Evolutionary conservation across 768 basidiomycete species (phyloP), one percentile per base, ranked within the genome.

Genomic region (Leccinum disarticulatum): DNA sequence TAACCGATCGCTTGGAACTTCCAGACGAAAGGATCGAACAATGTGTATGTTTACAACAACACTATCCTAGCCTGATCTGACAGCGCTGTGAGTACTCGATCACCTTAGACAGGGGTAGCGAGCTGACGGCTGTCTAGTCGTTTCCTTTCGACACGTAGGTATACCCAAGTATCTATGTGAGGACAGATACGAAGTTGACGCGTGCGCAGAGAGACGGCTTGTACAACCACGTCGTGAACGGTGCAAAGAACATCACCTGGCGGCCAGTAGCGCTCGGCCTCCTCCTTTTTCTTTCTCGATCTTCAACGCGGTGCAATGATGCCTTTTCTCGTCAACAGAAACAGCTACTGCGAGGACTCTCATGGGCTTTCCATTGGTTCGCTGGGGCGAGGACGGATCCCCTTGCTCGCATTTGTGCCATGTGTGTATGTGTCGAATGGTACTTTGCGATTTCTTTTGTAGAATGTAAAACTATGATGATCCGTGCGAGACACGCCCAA

Each of bases 1-100:
- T 56, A 83, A 84, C 83, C 84, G 6, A 73, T 86, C 17, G 85
- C 75, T 5, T 85, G 83, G 83, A 85, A 81, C 66, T 85, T 86
- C 64, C 76, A 79, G 1, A 81, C 83, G 0, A 81, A 79, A 36
- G 79, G 79, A 19, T 78, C 81, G 0, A 70, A 69, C 27, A 81
- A 84, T 58, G 28, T 86, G 8, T 82, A 83, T 55, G 77, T 75
- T 1, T 84, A 76, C 68, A 80, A 83, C 61, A 87, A 87, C 65
- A 76, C 70, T 54, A 86, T 87, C 19, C 56, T 81, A 8, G 84
- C 84, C 0, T 69, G 79, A 8, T 85, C 86, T 1, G 77, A 80
- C 60, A 80, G 72, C 19, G 61, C 31, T 8, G 57, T 63, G 35
- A 63, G 63, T 52, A 36, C 6, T 36, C 17, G n/a, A 9, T 27